phyloP scores from a whole-genome alignment of 441 rosid genomes.

The Omphalea diandra region DNA sequence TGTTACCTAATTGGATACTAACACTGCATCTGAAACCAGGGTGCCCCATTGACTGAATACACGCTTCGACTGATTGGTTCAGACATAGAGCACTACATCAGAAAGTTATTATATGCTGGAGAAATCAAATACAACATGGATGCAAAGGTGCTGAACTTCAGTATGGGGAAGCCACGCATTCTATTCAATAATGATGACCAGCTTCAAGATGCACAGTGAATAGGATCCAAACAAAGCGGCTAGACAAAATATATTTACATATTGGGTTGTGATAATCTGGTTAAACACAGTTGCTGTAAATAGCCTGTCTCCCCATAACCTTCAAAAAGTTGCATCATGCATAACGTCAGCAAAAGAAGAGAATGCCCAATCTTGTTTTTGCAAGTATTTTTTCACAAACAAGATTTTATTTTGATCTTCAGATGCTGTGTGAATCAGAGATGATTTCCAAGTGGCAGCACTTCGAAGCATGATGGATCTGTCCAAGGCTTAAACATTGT shows the following conservation, averaged over 20 bases:
- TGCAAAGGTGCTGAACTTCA: constrained; percentile 82
- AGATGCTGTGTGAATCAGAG: not conserved
- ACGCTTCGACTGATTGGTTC: constrained; percentile 90
- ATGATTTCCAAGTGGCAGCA: constrained; percentile 9
- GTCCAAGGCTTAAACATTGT: constrained; percentile 56
- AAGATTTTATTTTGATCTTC: not conserved
- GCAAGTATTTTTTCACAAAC: not conserved
- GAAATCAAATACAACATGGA: constrained; percentile 90
- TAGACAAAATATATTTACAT: constrained; percentile 1
- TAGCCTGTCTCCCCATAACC: not conserved
- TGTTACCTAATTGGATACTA: not conserved
- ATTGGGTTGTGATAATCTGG: not conserved
- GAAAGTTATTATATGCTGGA: constrained; percentile 82
- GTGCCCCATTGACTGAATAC: constrained; percentile 91
- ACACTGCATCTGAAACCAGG: constrained; percentile 43
- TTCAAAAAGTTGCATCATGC: not conserved
- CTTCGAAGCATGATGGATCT: constrained; percentile 32
- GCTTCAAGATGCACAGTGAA: constrained; percentile 38
- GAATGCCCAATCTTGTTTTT: not conserved
- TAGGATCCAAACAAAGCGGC: not conserved
- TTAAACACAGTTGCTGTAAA: not conserved
- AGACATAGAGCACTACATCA: constrained; percentile 85
- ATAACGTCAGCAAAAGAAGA: constrained; percentile 8
- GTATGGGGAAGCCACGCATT: constrained; percentile 91
- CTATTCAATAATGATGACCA: constrained; percentile 38